These are phyloP conservation scores for Nephelium lappaceum DNA, from an alignment of 345 rosid genomes.

Conservation along the genomic window DNA sequence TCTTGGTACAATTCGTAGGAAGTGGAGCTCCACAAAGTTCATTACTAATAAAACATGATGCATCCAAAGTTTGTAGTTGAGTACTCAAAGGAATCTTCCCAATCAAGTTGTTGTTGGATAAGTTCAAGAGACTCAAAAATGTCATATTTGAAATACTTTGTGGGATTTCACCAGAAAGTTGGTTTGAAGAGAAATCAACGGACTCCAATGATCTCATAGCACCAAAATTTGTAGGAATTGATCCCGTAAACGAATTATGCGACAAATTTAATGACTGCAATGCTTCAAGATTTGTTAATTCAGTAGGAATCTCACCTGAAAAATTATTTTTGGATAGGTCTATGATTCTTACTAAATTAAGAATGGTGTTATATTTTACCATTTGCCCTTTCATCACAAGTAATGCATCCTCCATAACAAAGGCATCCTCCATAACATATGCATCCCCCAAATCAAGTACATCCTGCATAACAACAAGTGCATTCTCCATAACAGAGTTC, in stretches of 20 bases:
- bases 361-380: constrained; percentile 26
- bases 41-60: not conserved
- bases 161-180: constrained; percentile 27
- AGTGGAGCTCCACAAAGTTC: not conserved
- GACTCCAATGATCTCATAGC: constrained; percentile 24
- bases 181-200: constrained; percentile 27
- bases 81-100: not conserved
- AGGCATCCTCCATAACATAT: no score
- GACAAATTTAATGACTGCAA: constrained; percentile 29
- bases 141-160: not conserved
- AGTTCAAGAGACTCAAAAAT: not conserved
- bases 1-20: not conserved
- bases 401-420: constrained; percentile 5
- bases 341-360: constrained; percentile 13
- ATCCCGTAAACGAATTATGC: constrained; percentile 12
- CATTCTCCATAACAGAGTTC: no score
- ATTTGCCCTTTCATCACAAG: constrained; percentile 25
- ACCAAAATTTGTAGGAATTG: constrained; percentile 25
- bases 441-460: no score
- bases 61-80: not conserved
- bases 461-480: no score
- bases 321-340: constrained; percentile 31
- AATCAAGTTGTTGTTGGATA: not conserved
- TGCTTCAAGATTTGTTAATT: constrained; percentile 20
- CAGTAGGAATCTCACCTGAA: constrained; percentile 13